These are phyloP conservation scores for Punica granatum DNA, from an alignment of 345 rosid species.

Conservation along the genomic window DNA sequence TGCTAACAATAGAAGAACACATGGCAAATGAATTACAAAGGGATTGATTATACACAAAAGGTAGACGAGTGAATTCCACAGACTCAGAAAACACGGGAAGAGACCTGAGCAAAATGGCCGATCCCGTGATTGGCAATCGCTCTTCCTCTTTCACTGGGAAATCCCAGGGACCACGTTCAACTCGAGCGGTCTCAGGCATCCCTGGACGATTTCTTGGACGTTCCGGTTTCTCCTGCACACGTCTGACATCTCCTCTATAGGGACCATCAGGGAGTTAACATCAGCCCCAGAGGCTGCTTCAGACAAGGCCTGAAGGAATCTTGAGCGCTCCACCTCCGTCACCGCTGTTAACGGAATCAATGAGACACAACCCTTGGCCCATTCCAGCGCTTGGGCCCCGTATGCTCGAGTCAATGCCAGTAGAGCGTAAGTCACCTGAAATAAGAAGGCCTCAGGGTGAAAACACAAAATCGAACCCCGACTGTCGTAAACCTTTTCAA, in stretches of 20 bases:
- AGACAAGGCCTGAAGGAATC: slow-evolving; percentile 62
- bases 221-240: slow-evolving; percentile 90
- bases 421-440: slow-evolving; percentile 71
- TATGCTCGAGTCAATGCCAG: slow-evolving; percentile 67
- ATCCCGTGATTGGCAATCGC: background rate
- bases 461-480: background rate
- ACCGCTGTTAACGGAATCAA: slow-evolving; percentile 72
- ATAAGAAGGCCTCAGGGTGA: background rate
- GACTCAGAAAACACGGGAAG: background rate
- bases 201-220: slow-evolving; percentile 90
- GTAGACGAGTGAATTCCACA: background rate
- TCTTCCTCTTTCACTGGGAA: slow-evolving; percentile 11
- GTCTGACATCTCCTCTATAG: slow-evolving; percentile 81
- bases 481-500: background rate
- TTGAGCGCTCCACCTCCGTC: slow-evolving; percentile 62
- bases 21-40: slow-evolving; percentile 17
- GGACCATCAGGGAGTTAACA: slow-evolving; percentile 48
- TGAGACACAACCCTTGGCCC: slow-evolving; percentile 66
- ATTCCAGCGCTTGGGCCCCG: slow-evolving; percentile 53
- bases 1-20: slow-evolving; percentile 1
- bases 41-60: slow-evolving; percentile 21
- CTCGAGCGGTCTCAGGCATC: slow-evolving; percentile 79
- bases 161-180: slow-evolving; percentile 46
- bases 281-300: slow-evolving; percentile 73
- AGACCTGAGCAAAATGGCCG: slow-evolving; percentile 46